Base-by-base conservation (phyloP, 2,329 filamentous ascomycete species). In the Scopulariopsis brevicaulis region DNA sequence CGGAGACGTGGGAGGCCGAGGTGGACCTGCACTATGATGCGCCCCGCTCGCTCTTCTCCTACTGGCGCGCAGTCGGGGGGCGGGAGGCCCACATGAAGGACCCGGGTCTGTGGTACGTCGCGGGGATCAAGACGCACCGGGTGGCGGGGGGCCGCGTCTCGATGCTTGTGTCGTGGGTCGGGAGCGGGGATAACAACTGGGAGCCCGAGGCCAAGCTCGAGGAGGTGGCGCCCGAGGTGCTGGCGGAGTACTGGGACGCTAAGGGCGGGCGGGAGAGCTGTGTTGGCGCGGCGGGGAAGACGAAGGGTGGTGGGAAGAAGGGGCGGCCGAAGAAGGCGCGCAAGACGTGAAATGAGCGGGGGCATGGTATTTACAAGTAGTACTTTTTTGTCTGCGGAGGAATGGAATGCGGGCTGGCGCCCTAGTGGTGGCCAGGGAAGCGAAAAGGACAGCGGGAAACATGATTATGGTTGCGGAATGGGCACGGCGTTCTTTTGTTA, bases 161-260 rank as follows among this genome's bases (percentile, higher is more conserved):
- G 22, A 60, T 72, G 34, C 59, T 65, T 10, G 69, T 73, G 1
- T 71, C 73, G 59, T 73, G 71, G 71, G 59, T 71, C 4, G 71
- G 71, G 12, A 63, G 63, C 3, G 58, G 62, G 10, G 55, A 60
- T 11, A 67, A 71, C 0, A 66, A 67, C 2, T 73, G 71, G 71
- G 63, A 69, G 59, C 59, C 65, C 1, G 60, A 63, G 6, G 53
- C 54, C 1, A 59, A 54, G 3, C 62, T 73, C 0, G 60, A 68
- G 46, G 60, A 66, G 58, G 64, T 66, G 2, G 69, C 68, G 6
- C 63, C 64, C 2, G 60, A 61, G 7, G 53, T 67, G 2, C 62
- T 70, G 18, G 63, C 64, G 0, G 63, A 64, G 8, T 73, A 73
- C 53, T 69, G 56, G 56, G 43, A 50, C 43, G 34, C 11, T 4